These are phyloP conservation scores for Phytophthora pseudosyringae DNA, from an alignment of 352 stramenopile genomes.

Conservation along the genomic window DNA sequence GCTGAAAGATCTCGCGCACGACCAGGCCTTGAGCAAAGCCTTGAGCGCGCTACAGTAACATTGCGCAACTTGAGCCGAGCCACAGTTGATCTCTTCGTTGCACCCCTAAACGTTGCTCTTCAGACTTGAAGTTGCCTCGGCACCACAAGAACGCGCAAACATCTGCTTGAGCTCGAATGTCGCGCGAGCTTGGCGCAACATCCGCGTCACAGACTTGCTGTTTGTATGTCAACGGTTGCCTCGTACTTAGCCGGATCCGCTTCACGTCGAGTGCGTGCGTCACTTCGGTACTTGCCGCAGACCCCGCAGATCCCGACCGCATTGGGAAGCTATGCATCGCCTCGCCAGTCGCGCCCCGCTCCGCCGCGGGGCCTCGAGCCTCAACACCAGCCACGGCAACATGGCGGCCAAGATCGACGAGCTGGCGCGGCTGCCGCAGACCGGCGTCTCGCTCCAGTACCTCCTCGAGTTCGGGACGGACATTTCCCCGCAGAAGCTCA, in stretches of 20 bases:
- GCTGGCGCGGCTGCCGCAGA: constrained; percentile 79
- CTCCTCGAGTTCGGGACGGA: constrained; percentile 89
- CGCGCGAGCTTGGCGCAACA: constrained; percentile 5
- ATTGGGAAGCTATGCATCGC: constrained; percentile 12
- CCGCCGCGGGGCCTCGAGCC: constrained; percentile 16
- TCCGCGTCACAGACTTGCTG: neutral
- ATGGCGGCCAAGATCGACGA: constrained; percentile 76
- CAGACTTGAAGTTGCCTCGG: constrained; percentile 11
- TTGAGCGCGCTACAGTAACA: constrained; percentile 9
- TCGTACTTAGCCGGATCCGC: constrained; percentile 7
- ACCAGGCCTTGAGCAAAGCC: too few relatives aligned
- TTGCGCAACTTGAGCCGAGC: constrained; percentile 17
- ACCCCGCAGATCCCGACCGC: neutral
- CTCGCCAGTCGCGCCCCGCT: constrained; percentile 9
- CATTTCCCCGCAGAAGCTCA: constrained; percentile 85
- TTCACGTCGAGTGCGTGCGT: constrained; percentile 12
- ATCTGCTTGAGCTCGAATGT: constrained; percentile 3
- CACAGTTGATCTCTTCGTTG: neutral
- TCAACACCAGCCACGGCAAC: constrained; percentile 37
- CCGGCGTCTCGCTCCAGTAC: constrained; percentile 87
- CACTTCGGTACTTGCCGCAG: constrained; percentile 17
- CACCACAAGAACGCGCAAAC: constrained; percentile 25
- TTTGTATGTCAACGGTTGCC: neutral
- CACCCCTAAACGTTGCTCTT: neutral
- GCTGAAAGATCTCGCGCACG: too few relatives aligned